These are phyloP conservation scores for Pisolithus sp. DNA, from an alignment of 768 basidiomycete species.

Conservation along the genomic window DNA sequence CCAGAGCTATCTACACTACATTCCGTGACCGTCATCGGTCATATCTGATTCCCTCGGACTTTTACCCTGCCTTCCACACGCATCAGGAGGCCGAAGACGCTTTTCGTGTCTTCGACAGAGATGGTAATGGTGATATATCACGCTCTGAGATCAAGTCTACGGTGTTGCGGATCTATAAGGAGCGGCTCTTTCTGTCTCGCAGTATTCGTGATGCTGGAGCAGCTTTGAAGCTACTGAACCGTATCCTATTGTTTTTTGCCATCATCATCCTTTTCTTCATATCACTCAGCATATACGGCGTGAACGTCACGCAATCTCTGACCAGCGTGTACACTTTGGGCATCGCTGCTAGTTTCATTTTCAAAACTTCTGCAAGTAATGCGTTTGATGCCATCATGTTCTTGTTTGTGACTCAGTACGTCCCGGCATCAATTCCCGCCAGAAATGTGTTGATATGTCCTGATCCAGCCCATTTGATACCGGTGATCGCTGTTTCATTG, in stretches of 20 bases:
- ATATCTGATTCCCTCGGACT: slow-evolving; percentile 63
- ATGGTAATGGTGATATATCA: slow-evolving; percentile 71
- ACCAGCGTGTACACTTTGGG: slow-evolving; percentile 68
- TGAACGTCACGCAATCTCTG: slow-evolving; percentile 56
- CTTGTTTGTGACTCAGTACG: slow-evolving; percentile 76
- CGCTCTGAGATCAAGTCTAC: slow-evolving; percentile 69
- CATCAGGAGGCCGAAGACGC: slow-evolving; percentile 52
- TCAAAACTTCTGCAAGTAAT: slow-evolving; percentile 64
- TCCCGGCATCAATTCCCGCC: slow-evolving; percentile 6
- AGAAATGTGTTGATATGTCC: slow-evolving; percentile 3
- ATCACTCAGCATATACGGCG: slow-evolving; percentile 64
- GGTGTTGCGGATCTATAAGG: slow-evolving; percentile 67
- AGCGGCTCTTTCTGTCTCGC: slow-evolving; percentile 67
- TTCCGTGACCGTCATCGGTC: slow-evolving; percentile 50
- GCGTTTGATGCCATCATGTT: slow-evolving; percentile 81
- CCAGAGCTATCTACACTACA: slow-evolving; percentile 56
- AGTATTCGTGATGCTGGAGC: slow-evolving; percentile 71
- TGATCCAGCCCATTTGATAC: slow-evolving; percentile 64
- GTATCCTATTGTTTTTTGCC: slow-evolving; percentile 58
- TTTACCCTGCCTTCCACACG: slow-evolving; percentile 62
- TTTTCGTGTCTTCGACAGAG: slow-evolving; percentile 71
- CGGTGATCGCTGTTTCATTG: slow-evolving; percentile 76
- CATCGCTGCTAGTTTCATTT: slow-evolving; percentile 74
- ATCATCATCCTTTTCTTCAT: slow-evolving; percentile 65
- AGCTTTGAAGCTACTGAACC: slow-evolving; percentile 60